phyloP scores from a whole-genome alignment of 805 yeast species.

The Komagataella pastoris region DNA sequence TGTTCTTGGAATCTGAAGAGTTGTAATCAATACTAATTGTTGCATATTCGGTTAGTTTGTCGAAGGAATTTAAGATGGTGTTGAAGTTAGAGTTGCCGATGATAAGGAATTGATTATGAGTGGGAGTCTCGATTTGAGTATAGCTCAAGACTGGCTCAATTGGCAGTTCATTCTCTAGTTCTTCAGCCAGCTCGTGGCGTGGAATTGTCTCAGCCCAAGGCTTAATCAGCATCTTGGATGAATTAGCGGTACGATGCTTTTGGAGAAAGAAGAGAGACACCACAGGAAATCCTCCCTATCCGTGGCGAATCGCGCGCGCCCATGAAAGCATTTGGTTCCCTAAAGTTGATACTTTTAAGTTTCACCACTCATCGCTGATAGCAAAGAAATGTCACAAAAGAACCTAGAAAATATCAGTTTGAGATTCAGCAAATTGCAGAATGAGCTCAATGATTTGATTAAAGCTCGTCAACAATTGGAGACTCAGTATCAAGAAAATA shows the following conservation, averaged over 20 bases:
- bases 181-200: not conserved
- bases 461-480: conserved; percentile 77
- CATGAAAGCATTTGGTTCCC: not conserved
- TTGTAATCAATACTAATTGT: conserved; percentile 3
- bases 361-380: not conserved
- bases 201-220: not conserved
- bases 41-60: not conserved
- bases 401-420: conserved; percentile 11
- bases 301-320: not conserved
- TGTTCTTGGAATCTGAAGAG: conserved; percentile 4
- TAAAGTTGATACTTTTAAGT: not conserved
- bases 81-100: not conserved
- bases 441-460: conserved; percentile 32
- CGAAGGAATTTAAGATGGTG: not conserved
- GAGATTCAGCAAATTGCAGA: conserved; percentile 13
- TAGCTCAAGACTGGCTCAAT: not conserved
- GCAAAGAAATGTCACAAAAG: not conserved
- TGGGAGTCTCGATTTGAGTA: not conserved
- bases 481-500: conserved; percentile 89
- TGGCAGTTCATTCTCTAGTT: not conserved
- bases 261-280: too few relatives aligned
- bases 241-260: not conserved
- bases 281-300: not conserved
- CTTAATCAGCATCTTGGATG: not conserved
- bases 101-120: not conserved